Percentiles rank a stretch among this genome's conserved stretches.
Conservation (phyloP, 768 basidiomycete species). For the Lepiota venenata region DNA sequence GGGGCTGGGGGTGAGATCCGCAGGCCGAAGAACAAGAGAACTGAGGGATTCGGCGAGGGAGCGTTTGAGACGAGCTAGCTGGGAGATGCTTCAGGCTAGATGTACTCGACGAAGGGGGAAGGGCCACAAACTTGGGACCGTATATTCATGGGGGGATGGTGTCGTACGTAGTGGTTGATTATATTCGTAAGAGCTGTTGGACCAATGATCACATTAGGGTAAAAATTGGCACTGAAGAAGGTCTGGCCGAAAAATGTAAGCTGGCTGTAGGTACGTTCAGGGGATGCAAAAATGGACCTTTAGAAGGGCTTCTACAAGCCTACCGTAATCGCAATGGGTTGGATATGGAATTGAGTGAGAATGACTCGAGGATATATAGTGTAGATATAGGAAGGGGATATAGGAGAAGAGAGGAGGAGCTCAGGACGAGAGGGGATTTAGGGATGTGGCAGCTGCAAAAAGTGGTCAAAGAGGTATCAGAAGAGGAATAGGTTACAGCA, state of each 20-base stretch:
- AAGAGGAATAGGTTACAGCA: not conserved
- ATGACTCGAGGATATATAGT: slow-evolving; percentile 58
- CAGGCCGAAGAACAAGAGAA: slow-evolving; percentile 27
- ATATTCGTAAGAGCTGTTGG: slow-evolving; percentile 53
- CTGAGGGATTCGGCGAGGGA: slow-evolving; percentile 57
- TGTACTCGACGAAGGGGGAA: not conserved
- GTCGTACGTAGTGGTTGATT: slow-evolving; percentile 52
- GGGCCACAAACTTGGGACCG: slow-evolving; percentile 52
- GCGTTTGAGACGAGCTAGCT: slow-evolving; percentile 71
- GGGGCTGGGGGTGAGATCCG: not conserved
- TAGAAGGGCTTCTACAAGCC: slow-evolving; percentile 54
- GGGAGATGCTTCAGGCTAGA: not conserved
- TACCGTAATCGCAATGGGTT: slow-evolving; percentile 46
- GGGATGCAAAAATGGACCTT: slow-evolving; percentile 38
- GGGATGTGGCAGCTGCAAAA: slow-evolving; percentile 41
- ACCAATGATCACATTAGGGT: slow-evolving; percentile 60
- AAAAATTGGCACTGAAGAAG: slow-evolving; percentile 63
- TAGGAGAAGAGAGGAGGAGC: slow-evolving; percentile 51
- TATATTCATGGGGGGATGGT: slow-evolving; percentile 54
- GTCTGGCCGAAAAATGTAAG: slow-evolving; percentile 14
- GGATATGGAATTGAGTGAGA: slow-evolving; percentile 53
- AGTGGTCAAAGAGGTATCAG: not conserved
- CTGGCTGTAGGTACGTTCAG: not conserved
- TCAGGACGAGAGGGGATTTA: slow-evolving; percentile 57
- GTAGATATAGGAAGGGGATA: slow-evolving; percentile 57